Conservation (phyloP, 2,329 filamentous ascomycete species). For the Fusarium chaquense region DNA sequence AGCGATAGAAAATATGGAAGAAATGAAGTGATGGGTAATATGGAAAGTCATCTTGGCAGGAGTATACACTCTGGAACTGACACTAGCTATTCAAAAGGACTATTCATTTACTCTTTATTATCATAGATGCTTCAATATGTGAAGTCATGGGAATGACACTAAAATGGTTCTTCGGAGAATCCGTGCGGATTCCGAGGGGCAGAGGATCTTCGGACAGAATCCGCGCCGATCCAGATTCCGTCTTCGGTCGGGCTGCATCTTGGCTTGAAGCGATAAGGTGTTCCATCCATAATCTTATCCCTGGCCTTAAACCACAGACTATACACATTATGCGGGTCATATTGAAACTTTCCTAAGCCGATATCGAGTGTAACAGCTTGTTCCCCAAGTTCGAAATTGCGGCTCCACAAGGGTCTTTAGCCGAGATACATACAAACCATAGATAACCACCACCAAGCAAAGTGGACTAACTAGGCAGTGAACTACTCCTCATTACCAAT, state of each 20-base stretch:
- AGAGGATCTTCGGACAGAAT: background rate
- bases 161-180: background rate
- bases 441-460: background rate
- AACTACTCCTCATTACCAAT: background rate
- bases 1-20: constrained; percentile 23
- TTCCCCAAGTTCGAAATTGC: too few relatives aligned
- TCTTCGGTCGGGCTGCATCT: background rate
- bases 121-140: background rate
- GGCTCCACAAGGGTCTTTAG: background rate
- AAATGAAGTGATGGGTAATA: background rate
- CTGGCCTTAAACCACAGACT: background rate
- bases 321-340: background rate
- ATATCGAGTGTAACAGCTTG: too few relatives aligned
- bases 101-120: background rate
- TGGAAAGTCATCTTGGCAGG: background rate
- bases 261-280: background rate
- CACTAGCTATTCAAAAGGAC: background rate
- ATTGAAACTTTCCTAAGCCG: background rate
- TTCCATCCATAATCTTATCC: background rate
- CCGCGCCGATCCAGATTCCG: background rate
- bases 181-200: background rate
- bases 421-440: background rate
- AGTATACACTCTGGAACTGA: background rate
- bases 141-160: too few relatives aligned
- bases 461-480: background rate